These are phyloP conservation scores for Monosporascus cannonballus DNA, from an alignment of 2,329 filamentous ascomycete species.

Conservation along the genomic window DNA sequence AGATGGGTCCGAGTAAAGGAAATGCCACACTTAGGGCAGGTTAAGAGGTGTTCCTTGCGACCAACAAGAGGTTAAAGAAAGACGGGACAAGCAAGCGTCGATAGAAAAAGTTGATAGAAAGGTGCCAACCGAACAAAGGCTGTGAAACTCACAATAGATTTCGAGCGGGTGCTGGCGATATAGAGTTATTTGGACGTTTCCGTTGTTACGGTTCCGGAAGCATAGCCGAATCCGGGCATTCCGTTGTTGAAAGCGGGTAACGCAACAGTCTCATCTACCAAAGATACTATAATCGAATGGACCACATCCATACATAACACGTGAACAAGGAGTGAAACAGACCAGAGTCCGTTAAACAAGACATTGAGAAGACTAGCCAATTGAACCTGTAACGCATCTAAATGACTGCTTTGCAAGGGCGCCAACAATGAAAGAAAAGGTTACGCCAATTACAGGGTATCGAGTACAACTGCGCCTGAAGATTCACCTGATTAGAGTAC, in stretches of 20 bases:
- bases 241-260: slow-evolving; percentile 10
- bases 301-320: neutral
- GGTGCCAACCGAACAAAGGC: neutral
- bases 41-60: neutral
- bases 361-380: too few relatives aligned
- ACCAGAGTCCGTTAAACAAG: too few relatives aligned
- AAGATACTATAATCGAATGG: neutral
- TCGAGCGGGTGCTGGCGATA: too few relatives aligned
- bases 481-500: neutral
- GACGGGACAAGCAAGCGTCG: neutral
- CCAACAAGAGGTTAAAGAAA: neutral
- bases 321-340: neutral
- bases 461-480: neutral
- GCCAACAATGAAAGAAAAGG: neutral
- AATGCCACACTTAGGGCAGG: neutral
- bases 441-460: neutral
- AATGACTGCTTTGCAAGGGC: neutral
- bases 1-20: too few relatives aligned
- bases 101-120: slow-evolving; percentile 1
- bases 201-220: neutral
- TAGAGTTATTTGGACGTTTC: neutral
- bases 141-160: neutral
- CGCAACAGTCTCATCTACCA: neutral
- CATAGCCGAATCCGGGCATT: slow-evolving; percentile 8
- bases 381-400: neutral